Evolutionary conservation across 2,329 filamentous ascomycete genomes (phyloP).

Genomic region (Beauveria australis): DNA sequence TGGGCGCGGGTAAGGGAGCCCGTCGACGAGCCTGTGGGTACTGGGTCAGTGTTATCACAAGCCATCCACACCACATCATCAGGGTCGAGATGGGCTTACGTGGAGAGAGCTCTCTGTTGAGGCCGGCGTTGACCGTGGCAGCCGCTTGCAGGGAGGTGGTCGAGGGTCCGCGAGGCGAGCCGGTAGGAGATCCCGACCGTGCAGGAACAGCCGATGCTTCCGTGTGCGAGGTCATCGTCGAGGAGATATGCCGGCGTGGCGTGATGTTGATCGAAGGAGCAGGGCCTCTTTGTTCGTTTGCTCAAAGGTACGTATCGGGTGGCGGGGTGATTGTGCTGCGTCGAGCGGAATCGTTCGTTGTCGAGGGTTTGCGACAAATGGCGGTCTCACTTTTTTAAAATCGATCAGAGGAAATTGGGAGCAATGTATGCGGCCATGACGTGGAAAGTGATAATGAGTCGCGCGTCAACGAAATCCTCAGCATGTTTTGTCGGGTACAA

Average conservation of each 20-base stretch:
- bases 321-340: not conserved
- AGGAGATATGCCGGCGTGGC: not conserved
- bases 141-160: slow-evolving; percentile 67
- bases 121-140: slow-evolving; percentile 68
- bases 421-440: not conserved
- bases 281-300: not conserved
- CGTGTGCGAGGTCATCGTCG: slow-evolving; percentile 23
- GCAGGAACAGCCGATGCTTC: slow-evolving; percentile 14
- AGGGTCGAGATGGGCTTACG: slow-evolving; percentile 31
- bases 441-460: not conserved
- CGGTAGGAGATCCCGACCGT: slow-evolving; percentile 44
- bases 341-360: not conserved
- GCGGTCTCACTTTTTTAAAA: not conserved
- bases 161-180: slow-evolving; percentile 56
- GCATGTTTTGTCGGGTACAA: not conserved
- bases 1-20: slow-evolving; percentile 39
- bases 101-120: slow-evolving; percentile 55
- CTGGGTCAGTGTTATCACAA: not conserved
- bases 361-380: not conserved
- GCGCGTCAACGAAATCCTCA: not conserved
- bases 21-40: slow-evolving; percentile 38
- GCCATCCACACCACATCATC: no score
- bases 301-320: not conserved
- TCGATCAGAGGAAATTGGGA: not conserved
- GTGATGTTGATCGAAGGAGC: not conserved